phyloP scores from a whole-genome alignment of 2,329 filamentous ascomycete genomes.

The Nothophaeocryptopus gaeumannii region DNA sequence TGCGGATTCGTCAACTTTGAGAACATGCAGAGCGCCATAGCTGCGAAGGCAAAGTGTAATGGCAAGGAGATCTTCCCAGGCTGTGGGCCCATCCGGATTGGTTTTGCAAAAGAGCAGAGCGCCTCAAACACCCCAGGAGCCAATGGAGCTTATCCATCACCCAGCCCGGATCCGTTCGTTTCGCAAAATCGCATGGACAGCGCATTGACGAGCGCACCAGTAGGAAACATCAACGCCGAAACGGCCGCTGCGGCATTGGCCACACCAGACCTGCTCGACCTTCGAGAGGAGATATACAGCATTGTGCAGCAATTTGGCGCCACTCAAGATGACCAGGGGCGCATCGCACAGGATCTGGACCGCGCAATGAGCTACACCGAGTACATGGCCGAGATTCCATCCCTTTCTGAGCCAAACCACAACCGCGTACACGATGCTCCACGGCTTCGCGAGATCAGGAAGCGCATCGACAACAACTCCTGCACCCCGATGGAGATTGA shows the following conservation, averaged over 20 bases:
- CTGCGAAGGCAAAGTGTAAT: conserved; percentile 83
- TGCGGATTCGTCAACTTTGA: conserved; percentile 99
- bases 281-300: conserved; percentile 76
- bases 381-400: conserved; percentile 81
- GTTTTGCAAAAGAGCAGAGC: conserved; percentile 94
- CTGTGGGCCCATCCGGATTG: conserved; percentile 89
- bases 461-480: conserved; percentile 94
- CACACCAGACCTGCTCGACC: conserved; percentile 70
- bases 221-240: conserved; percentile 41
- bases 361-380: conserved; percentile 70
- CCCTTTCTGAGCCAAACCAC: conserved; percentile 82
- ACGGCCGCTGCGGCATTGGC: conserved; percentile 56
- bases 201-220: conserved; percentile 29
- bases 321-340: conserved; percentile 69
- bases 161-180: conserved; percentile 80
- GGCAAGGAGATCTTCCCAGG: conserved; percentile 98
- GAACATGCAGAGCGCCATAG: conserved; percentile 81
- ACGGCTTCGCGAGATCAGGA: conserved; percentile 90
- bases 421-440: conserved; percentile 89
- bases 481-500: conserved; percentile 86
- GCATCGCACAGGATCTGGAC: conserved; percentile 72
- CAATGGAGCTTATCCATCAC: conserved; percentile 82
- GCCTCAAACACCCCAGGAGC: conserved; percentile 83
- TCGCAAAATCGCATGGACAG: conserved; percentile 37
- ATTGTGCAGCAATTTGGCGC: conserved; percentile 90